A percentile compares a stretch with the other conserved stretches of the same genome.
These are phyloP conservation scores for Ilex paraguariensis DNA, from an alignment of 305 asterid species.

Conservation along the genomic window DNA sequence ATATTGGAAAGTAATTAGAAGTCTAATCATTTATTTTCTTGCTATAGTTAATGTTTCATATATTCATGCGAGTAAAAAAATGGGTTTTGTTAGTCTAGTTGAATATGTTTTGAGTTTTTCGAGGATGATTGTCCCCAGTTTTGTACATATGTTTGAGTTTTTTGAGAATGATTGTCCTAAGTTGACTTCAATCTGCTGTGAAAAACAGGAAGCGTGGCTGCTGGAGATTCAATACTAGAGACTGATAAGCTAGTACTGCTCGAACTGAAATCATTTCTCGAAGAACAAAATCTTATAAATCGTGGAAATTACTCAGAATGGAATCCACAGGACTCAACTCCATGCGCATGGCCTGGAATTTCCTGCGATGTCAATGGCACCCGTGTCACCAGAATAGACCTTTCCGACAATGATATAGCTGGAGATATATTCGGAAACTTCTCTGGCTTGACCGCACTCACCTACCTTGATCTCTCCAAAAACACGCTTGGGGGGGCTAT, in stretches of 20 bases:
- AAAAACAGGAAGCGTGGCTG: slow-evolving; percentile 46
- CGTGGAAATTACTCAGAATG: slow-evolving; percentile 51
- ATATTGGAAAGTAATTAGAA: too few relatives aligned
- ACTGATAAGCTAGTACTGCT: slow-evolving; percentile 60
- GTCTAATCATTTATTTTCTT: background rate
- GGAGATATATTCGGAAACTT: slow-evolving; percentile 50
- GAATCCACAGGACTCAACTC: slow-evolving; percentile 33
- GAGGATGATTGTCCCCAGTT: background rate
- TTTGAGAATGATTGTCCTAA: background rate
- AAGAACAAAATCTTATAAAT: slow-evolving; percentile 38
- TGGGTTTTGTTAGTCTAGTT: too few relatives aligned
- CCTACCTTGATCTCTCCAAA: slow-evolving; percentile 59
- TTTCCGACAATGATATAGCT: slow-evolving; percentile 42
- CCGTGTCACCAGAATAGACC: slow-evolving; percentile 54
- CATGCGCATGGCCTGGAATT: slow-evolving; percentile 78
- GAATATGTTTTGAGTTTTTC: too few relatives aligned
- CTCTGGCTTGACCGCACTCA: slow-evolving; percentile 64
- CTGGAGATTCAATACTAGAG: slow-evolving; percentile 45
- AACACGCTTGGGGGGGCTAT: slow-evolving; percentile 62
- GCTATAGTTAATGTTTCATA: too few relatives aligned
- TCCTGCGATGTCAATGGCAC: slow-evolving; percentile 29
- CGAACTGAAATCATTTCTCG: slow-evolving; percentile 44
- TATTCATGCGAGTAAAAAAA: background rate
- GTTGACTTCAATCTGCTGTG: slow-evolving; percentile 3
- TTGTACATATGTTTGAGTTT: background rate